These are phyloP conservation scores for Miamiensis avidus DNA, from an alignment of 169 alveolate genomes.

Conservation along the genomic window DNA sequence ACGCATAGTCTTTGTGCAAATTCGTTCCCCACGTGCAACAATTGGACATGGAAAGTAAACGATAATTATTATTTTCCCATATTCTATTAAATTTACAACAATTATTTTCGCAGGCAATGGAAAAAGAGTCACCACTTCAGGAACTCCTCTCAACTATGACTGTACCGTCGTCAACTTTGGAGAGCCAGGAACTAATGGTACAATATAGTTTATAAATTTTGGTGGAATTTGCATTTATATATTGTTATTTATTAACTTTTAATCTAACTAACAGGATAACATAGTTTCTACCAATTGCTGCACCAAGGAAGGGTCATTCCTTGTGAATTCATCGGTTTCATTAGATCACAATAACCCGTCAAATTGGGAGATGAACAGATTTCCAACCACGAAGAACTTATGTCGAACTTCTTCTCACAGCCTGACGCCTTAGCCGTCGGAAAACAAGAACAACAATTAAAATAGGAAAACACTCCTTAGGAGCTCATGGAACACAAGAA, in stretches of 20 bases:
- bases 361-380: constrained; percentile 57
- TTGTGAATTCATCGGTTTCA: constrained; percentile 97
- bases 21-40: constrained; percentile 98
- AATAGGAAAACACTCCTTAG: constrained; percentile 76
- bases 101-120: constrained; percentile 64
- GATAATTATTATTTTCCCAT: too few species aligned
- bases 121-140: constrained; percentile 51
- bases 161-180: constrained; percentile 97
- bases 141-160: constrained; percentile 55
- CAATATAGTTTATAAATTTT: constrained; percentile 21
- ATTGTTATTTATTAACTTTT: background rate
- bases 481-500: constrained; percentile 89
- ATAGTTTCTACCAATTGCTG: constrained; percentile 95
- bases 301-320: constrained; percentile 97
- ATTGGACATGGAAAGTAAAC: constrained; percentile 95
- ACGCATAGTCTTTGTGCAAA: constrained; percentile 93
- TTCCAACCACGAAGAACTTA: constrained; percentile 93
- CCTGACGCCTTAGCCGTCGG: constrained; percentile 99
- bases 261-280: constrained; percentile 42
- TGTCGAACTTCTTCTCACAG: constrained; percentile 98
- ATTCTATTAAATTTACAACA: constrained; percentile 74
- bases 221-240: background rate
- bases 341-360: constrained; percentile 89
- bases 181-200: constrained; percentile 99
- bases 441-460: constrained; percentile 83